Evolutionary conservation across 2,329 filamentous ascomycete species (phyloP), one percentile per base, ranked within the genome.

Genomic region (Fusarium equiseti): DNA sequence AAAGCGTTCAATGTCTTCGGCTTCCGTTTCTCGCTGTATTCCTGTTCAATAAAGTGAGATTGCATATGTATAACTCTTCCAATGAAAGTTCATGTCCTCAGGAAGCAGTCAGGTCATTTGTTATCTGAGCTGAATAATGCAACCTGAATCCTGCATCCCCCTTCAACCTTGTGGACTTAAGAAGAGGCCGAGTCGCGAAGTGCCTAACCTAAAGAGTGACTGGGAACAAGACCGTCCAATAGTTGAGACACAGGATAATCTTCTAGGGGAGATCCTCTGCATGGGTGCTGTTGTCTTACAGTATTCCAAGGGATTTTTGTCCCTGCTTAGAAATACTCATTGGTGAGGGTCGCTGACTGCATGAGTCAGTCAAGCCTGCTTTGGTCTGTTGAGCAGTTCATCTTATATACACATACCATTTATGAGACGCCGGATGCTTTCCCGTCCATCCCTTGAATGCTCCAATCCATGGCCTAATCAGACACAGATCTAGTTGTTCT

Each of bases 101-200:
- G 6, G 18, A 52, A 27, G 32, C 18, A 13, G 24, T 52, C 8
- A 20, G 24, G n/a, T 50, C 18, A 49, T 24, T 50, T 18, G 31
- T n/a, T 22, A 26, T 55, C 24, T 66, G 49, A 51, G 67, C 70
- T 61, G 54, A 51, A 50, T 51, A 53, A 53, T 53, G 42, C 50
- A 53, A 24, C 13, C 15, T n/a, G 24, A 24, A 44, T 44, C 18
- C 29, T 26, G 35, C 24, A 43, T 43, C 31, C 46, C 46, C 29
- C 61, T 74, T 8, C 70, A 59, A 55, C 56, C 29, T 45, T 51
- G 35, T 62, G 65, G 61, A 73, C 54, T 74, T 68, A 75, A 73
- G 59, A 31, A 51, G 70, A 71, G 58, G 65, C 73, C 73, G 72
- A 76, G 68, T 48, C 70, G 73, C 73, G 73, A 74, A 62, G 27